Conservation (phyloP, 2,329 filamentous ascomycete species). For the Talaromyces sp. region DNA sequence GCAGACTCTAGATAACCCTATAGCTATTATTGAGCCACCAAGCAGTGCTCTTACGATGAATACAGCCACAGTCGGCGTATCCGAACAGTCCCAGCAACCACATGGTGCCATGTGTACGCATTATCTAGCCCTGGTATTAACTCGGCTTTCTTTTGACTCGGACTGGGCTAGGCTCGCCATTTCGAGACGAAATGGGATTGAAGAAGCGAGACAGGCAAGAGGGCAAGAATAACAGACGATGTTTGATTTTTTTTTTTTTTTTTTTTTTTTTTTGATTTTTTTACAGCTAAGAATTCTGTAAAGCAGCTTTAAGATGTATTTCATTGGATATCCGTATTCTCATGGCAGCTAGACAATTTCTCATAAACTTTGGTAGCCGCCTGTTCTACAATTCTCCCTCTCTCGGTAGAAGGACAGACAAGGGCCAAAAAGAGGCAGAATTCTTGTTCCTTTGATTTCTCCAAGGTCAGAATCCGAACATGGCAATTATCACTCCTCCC, state of each 20-base stretch:
- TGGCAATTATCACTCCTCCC: background rate
- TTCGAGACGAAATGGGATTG: background rate
- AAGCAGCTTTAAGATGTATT: background rate
- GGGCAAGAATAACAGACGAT: background rate
- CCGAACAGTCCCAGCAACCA: background rate
- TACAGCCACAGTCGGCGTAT: background rate
- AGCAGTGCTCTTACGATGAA: background rate
- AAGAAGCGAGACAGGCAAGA: background rate
- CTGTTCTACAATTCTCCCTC: background rate
- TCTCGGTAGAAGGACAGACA: background rate
- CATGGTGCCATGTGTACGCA: background rate
- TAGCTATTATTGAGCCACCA: background rate
- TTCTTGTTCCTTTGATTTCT: background rate
- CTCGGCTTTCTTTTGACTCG: background rate
- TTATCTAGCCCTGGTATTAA: background rate
- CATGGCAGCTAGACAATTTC: background rate
- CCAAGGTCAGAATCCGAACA: background rate
- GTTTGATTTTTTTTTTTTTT: background rate
- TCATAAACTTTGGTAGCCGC: background rate
- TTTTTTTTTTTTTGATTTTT: background rate
- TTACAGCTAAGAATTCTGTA: background rate
- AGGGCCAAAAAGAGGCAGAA: background rate
- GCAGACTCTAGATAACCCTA: background rate
- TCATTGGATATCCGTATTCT: background rate
- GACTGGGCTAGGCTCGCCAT: background rate